Evolutionary conservation across 176 grass and related monocot genomes (phyloP).

Genomic region (Carex littledalei): DNA sequence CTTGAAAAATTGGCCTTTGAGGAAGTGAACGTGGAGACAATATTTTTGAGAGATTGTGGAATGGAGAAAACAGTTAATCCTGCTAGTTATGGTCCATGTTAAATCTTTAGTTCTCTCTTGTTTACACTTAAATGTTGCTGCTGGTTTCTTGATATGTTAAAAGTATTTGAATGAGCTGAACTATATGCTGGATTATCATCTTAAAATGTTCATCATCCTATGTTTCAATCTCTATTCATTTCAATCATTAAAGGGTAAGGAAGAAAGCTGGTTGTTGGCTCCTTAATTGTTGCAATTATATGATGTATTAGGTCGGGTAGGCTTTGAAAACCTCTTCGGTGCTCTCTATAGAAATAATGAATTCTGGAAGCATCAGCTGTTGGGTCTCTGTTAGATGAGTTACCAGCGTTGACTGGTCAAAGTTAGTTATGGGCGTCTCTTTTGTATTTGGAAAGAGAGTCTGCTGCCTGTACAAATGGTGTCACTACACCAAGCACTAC

Average conservation of each 20-base stretch:
- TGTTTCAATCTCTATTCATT: background rate
- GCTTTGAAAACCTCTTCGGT: too few relatives aligned
- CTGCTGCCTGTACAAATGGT: background rate
- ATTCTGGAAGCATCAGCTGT: too few relatives aligned
- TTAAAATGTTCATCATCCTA: background rate
- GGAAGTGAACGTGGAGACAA: background rate
- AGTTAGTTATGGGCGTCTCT: too few relatives aligned
- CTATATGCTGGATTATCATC: background rate
- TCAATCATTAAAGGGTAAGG: background rate
- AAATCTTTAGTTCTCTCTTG: background rate
- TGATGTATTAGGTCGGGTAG: background rate
- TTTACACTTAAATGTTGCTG: background rate
- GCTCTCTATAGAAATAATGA: too few relatives aligned
- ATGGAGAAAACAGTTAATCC: background rate
- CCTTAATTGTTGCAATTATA: background rate
- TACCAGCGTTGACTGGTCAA: too few relatives aligned
- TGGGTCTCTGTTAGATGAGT: too few relatives aligned
- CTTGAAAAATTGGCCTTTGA: conserved; percentile 36
- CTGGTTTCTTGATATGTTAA: background rate
- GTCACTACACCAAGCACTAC: background rate
- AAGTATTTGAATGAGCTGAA: background rate
- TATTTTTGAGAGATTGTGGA: background rate
- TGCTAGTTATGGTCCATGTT: background rate
- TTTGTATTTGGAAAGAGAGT: background rate
- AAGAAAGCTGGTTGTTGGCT: background rate